Conservation (phyloP, 2,329 filamentous ascomycete species). For the Aspergillus pseudoterreus region DNA sequence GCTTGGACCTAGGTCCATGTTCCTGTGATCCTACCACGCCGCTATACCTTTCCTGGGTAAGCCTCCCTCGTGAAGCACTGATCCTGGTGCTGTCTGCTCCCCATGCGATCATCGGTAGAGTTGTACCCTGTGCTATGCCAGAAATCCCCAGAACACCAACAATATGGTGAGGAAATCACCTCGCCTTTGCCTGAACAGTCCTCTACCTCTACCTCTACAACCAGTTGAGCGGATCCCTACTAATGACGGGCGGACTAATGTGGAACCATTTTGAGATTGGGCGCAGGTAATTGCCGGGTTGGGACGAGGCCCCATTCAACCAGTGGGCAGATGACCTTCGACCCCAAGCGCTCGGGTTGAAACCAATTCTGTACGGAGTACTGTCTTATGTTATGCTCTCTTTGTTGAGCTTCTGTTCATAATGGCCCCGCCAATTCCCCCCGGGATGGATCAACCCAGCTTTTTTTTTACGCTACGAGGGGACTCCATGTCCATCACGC, state of each 20-base stretch:
- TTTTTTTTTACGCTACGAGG: too few species aligned
- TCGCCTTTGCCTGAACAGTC: too few species aligned
- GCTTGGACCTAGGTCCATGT: neutral
- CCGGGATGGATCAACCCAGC: neutral
- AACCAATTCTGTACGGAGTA: neutral
- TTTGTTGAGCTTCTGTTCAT: neutral
- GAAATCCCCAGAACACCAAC: too few species aligned
- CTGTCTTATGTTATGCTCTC: neutral
- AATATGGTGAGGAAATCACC: too few species aligned
- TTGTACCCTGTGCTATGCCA: too few species aligned
- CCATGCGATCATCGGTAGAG: too few species aligned
- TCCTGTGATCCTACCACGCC: neutral
- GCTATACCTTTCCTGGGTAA: neutral
- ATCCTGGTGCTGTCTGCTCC: too few species aligned
- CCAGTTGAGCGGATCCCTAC: neutral
- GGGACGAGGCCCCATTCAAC: constrained; percentile 1
- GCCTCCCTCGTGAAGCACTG: too few species aligned
- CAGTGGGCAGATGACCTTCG: constrained; percentile 15
- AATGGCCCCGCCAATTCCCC: neutral
- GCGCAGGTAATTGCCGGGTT: constrained; percentile 8
- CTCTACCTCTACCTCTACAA: too few species aligned
- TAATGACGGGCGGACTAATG: constrained; percentile 18
- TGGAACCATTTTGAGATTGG: constrained; percentile 19
- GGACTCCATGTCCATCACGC: constrained; percentile 5
- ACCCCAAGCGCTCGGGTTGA: constrained; percentile 7